phyloP scores from a whole-genome alignment of 371 early-diverging fungal genomes.

The Mortierella sp. region DNA sequence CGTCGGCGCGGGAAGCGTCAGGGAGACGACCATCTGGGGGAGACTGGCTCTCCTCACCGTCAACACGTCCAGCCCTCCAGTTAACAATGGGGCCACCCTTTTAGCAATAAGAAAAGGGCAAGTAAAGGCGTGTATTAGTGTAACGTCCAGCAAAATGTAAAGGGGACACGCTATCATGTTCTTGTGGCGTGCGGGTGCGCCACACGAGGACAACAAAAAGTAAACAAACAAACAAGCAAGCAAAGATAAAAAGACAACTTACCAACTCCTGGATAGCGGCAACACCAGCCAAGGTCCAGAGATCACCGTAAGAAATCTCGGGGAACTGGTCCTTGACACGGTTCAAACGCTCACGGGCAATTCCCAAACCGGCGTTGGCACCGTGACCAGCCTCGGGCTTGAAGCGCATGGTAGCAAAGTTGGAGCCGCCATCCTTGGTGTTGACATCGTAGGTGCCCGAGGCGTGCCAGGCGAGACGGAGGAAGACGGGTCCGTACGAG shows the following conservation, averaged over 20 bases:
- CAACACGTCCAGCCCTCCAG: conserved; percentile 90
- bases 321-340: conserved; percentile 89
- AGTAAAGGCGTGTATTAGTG: background rate
- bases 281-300: conserved; percentile 96
- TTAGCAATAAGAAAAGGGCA: background rate
- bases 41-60: conserved; percentile 61
- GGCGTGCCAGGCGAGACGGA: conserved; percentile 95
- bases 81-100: conserved; percentile 88
- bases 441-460: conserved; percentile 91
- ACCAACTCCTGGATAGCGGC: conserved; percentile 90
- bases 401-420: conserved; percentile 93
- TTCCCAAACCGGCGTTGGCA: conserved; percentile 90
- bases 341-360: conserved; percentile 87
- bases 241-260: conserved; percentile 15
- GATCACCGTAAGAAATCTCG: conserved; percentile 89
- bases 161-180: background rate
- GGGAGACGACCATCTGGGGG: conserved; percentile 95
- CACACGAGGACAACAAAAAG: background rate
- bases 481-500: conserved; percentile 88
- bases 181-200: background rate
- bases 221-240: conserved; percentile 8
- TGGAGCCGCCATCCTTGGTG: conserved; percentile 89
- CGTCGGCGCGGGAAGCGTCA: conserved; percentile 82
- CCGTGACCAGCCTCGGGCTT: conserved; percentile 81
- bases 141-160: background rate